These are phyloP conservation scores for Bipolaris bicolor DNA, from an alignment of 2,329 filamentous ascomycete genomes.

Conservation along the genomic window DNA sequence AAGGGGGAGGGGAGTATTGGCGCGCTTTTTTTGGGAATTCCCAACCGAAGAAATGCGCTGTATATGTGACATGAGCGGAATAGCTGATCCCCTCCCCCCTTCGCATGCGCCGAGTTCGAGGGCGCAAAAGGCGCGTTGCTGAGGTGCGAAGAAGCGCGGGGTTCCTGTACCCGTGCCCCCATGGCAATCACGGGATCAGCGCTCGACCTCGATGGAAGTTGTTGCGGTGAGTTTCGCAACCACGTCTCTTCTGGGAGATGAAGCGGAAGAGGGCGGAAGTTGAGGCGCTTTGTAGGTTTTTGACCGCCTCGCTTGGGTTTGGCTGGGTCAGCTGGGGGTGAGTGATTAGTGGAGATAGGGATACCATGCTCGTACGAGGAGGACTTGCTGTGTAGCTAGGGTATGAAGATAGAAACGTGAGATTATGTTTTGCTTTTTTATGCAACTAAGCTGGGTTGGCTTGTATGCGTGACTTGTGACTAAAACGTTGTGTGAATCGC, in stretches of 20 bases:
- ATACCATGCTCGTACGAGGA: not conserved
- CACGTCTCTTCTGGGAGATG: not conserved
- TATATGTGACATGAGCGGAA: no score
- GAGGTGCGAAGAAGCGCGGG: not conserved
- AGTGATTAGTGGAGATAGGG: not conserved
- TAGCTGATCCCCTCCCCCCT: no score
- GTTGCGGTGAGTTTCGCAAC: not conserved
- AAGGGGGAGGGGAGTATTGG: no score
- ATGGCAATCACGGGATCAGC: not conserved
- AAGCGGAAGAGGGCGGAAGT: not conserved
- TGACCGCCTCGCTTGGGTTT: not conserved
- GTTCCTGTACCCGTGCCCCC: not conserved
- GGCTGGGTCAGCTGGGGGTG: not conserved
- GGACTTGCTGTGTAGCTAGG: not conserved
- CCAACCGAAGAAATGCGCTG: not conserved
- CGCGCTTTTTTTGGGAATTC: no score
- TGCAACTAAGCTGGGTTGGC: not conserved
- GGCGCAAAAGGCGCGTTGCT: not conserved
- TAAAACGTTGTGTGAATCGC: no score
- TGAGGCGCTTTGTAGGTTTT: not conserved
- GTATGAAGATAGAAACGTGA: no score
- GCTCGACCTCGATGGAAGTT: not conserved
- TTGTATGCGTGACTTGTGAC: not conserved
- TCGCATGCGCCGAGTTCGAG: no score
- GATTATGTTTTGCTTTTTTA: no score